phyloP scores from a whole-genome alignment of 2,329 filamentous ascomycete species.

The Teratosphaeria epicoccoides region DNA sequence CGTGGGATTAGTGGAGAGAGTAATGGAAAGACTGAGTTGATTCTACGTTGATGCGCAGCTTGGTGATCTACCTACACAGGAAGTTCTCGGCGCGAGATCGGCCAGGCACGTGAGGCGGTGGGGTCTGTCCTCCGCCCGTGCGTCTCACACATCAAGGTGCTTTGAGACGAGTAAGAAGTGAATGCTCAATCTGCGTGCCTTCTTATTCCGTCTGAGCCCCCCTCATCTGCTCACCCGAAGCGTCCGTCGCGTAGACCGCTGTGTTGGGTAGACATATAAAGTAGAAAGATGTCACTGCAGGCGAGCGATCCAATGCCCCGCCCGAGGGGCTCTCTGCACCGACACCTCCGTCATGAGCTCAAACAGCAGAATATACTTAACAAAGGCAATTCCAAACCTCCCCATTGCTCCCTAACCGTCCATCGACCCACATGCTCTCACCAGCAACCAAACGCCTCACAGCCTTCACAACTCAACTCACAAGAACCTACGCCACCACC shows the following conservation, averaged over 20 bases:
- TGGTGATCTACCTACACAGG: background rate
- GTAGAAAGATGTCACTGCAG: background rate
- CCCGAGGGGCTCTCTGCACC: background rate
- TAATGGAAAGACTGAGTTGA: background rate
- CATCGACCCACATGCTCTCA: background rate
- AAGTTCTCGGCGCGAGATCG: background rate
- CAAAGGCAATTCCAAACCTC: background rate
- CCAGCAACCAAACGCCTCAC: slow-evolving; percentile 1
- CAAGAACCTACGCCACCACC: slow-evolving; percentile 10
- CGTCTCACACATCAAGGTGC: background rate
- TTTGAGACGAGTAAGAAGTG: background rate
- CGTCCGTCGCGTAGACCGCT: too few relatives aligned
- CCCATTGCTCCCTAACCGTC: background rate
- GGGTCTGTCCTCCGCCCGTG: background rate
- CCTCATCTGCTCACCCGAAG: too few relatives aligned
- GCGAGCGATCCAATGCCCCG: background rate
- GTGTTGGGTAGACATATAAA: too few relatives aligned
- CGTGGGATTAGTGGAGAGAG: background rate
- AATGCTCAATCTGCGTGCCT: background rate
- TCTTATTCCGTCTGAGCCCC: background rate
- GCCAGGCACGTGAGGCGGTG: background rate
- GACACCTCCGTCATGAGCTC: background rate
- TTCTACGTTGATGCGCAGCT: background rate
- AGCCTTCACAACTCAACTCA: slow-evolving; percentile 1
- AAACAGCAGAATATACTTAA: background rate